Evolutionary conservation across 2,329 filamentous ascomycete species (phyloP), one percentile per base, ranked within the genome.

Genomic region (Ceratocystis lukuohia): DNA sequence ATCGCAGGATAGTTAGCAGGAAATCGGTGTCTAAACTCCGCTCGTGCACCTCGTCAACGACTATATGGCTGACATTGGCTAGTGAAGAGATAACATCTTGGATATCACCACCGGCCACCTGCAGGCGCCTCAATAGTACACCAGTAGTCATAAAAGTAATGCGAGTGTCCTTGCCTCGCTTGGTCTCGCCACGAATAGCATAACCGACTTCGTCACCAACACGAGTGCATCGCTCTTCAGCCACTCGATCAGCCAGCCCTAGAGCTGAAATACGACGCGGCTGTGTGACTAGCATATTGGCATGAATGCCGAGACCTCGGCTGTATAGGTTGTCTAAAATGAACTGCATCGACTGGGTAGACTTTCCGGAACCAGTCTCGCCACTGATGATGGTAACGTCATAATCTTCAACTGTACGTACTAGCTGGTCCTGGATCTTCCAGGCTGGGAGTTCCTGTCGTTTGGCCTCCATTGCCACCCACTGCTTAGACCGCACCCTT

Each of bases 11-110:
- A 56, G 92, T 91, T 64, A 99, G 81, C 8, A 97, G 79, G 72
- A 99, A 96, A 74, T 99, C 93, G 0, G 92, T 96, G 72, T 97
- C 94, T 8, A 99, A 79, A 76, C 90, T 96, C 65, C 93, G 85
- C 75, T 99, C 93, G 77, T 99, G 93, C 2, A 97, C 93, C 75
- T 99, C 93, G 73, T 99, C 93, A 57, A 97, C 91, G 20, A 97
- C 88, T 6, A 99, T 85, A 73, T 99, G 94, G 70, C 89, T 96
- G 69, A 99, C 87, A 75, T 96, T 90, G 5, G 89, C 88, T 61
- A 99, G 76, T 48, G 91, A 90, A 22, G 87, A 83, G 64, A 89
- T 83, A 0, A 96, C 86, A 72, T 96, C 90, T 28, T 92, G 87
- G 12, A 88, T 84, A 37, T 84, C 83, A 25, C 61, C 65, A 20